Percentiles rank a stretch among this genome's conserved stretches.
Evolutionary conservation across 2,329 filamentous ascomycete genomes (phyloP).

Genomic region (Scopulariopsis brevicaulis): DNA sequence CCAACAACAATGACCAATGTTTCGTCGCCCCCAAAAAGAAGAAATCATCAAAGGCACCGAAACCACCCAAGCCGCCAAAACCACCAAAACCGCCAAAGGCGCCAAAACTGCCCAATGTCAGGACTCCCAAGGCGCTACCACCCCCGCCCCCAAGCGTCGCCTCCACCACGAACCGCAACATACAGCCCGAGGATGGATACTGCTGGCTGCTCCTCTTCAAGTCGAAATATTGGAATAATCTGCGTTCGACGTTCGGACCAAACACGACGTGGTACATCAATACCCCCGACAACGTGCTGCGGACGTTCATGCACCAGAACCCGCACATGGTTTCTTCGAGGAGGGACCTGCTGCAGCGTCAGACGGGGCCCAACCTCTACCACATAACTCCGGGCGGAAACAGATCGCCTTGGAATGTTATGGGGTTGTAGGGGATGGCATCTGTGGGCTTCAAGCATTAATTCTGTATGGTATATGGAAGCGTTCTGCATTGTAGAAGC

Average conservation of each 20-base stretch:
- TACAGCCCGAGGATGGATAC: constrained; percentile 8
- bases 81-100: not conserved
- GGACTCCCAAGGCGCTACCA: not conserved
- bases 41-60: not conserved
- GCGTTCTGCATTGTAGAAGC: not conserved
- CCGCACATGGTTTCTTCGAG: not conserved
- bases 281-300: not conserved
- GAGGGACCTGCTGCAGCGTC: not conserved
- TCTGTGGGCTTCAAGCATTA: not conserved
- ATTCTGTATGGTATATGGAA: not conserved
- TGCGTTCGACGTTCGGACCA: not conserved
- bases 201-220: constrained; percentile 2
- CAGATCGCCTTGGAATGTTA: not conserved
- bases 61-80: not conserved
- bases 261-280: not conserved
- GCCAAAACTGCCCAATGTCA: not conserved
- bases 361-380: not conserved
- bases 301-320: not conserved
- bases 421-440: not conserved
- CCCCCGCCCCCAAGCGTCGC: not conserved
- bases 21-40: not conserved
- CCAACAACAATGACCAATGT: not conserved
- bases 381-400: not conserved
- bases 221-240: not conserved
- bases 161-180: not conserved